Base-by-base conservation (phyloP, 2,329 filamentous ascomycete genomes). In the Penicillium palitans region DNA sequence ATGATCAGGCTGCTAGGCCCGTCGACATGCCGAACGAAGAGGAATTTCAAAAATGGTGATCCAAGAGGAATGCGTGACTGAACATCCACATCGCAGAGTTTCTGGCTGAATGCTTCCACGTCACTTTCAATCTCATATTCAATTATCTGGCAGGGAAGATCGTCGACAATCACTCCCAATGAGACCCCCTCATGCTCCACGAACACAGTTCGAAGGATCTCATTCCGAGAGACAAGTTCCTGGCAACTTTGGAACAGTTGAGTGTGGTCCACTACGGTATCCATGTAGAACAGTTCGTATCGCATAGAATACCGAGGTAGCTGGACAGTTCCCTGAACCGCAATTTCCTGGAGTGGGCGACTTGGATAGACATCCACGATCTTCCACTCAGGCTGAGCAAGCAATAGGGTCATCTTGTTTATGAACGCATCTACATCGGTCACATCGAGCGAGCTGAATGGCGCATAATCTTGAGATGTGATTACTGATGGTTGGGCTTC, bases 211-310 rank as follows among this genome's bases (percentile, higher is more conserved):
- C 84, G 81, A 6, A 87, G 74, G 25, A 87, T 83, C 65, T 87
- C 83, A 67, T 86, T 84, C 31, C 72, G 75, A 0, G 74, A 66
- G 0, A 87, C 80, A 6, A 87, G 78, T 17, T 55, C 75, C 49
- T 80, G 78, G 61, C 83, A 86, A 48, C 79, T 79, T 19, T 72
- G 60, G 48, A 80, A 72, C 9, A 88, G 75, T 25, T 73, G 78
- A 2, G 68, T 61, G 9, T 70, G 67, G 60, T 87, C 76, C 17
- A 87, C 72, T 0, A 67, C 58, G 0, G 71, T 74, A 15, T 82
- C 76, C 57, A 88, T 81, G 67, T 85, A 82, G 67, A 88, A 81
- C 39, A 86, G 73, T 64, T 87, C 84, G 65, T 88, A 88, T 5
- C 84, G 81, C 1, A 83, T 72, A 0, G 85, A 87, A 70, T 82